A percentile compares a stretch with the other conserved stretches of the same genome.
These are phyloP conservation scores for Alternaria ethzedia DNA, from an alignment of 2,329 filamentous ascomycete species.

Conservation along the genomic window DNA sequence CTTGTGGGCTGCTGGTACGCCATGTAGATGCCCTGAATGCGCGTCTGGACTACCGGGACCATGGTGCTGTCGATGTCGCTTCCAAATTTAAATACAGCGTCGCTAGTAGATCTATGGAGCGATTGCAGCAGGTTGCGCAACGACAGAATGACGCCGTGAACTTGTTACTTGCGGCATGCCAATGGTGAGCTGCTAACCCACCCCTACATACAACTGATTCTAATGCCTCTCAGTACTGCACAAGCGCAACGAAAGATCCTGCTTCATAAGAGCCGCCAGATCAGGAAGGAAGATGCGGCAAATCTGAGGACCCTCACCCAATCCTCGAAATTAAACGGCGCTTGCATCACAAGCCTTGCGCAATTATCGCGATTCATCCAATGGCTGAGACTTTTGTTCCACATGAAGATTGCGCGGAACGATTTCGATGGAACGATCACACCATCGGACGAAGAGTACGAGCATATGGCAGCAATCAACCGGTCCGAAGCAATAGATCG, in stretches of 20 bases:
- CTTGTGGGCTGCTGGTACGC: conserved; percentile 38
- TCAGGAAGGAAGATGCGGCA: conserved; percentile 40
- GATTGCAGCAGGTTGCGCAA: conserved; percentile 39
- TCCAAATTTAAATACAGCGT: conserved; percentile 41
- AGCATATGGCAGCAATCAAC: conserved; percentile 38
- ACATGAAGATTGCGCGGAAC: conserved; percentile 32
- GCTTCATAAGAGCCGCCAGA: conserved; percentile 45
- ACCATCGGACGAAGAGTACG: conserved; percentile 40
- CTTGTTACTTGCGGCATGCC: conserved; percentile 39
- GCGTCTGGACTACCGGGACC: conserved; percentile 38
- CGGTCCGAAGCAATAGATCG: conserved; percentile 47
- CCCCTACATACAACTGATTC: neutral
- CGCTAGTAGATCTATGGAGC: conserved; percentile 40
- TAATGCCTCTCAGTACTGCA: conserved; percentile 38
- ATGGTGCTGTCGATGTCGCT: conserved; percentile 41
- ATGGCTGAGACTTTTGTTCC: conserved; percentile 40
- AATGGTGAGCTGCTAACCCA: conserved; percentile 28
- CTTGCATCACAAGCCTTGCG: conserved; percentile 36
- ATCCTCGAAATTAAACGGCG: conserved; percentile 38
- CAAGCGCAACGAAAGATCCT: conserved; percentile 48
- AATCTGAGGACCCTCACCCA: conserved; percentile 38
- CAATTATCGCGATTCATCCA: conserved; percentile 43
- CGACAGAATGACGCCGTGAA: conserved; percentile 44
- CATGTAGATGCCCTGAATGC: conserved; percentile 36
- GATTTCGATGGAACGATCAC: conserved; percentile 18